phyloP scores from a whole-genome alignment of 805 yeast species.

The Metschnikowia vanudenii region DNA sequence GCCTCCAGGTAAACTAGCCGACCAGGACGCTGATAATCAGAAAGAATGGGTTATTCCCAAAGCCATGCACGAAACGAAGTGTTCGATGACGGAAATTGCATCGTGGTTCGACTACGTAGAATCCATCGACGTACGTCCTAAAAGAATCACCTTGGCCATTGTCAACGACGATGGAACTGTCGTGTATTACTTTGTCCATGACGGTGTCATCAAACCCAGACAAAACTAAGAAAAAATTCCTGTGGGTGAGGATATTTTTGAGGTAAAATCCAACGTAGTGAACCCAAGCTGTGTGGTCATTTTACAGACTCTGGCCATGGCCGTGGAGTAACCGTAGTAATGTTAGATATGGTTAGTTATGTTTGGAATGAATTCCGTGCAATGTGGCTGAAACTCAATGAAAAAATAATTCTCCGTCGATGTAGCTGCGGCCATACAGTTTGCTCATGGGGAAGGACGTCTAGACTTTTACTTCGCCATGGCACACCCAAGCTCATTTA shows the following conservation, averaged over 20 bases:
- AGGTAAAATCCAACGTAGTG: neutral
- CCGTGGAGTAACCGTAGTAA: no score
- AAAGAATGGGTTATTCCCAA: constrained; percentile 46
- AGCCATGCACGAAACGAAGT: constrained; percentile 16
- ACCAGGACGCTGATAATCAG: constrained; percentile 19
- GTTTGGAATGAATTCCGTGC: no score
- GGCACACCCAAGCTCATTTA: no score
- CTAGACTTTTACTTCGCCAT: no score
- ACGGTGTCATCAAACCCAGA: constrained; percentile 64
- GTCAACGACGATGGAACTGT: constrained; percentile 66
- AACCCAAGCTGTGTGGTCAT: neutral
- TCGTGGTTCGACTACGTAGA: constrained; percentile 36
- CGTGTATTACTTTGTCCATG: constrained; percentile 66
- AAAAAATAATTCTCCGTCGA: no score
- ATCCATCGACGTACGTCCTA: constrained; percentile 30
- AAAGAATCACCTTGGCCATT: constrained; percentile 52
- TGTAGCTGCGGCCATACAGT: no score
- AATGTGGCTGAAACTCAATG: no score
- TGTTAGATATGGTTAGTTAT: no score
- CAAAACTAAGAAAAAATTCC: constrained; percentile 37
- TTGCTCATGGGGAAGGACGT: no score
- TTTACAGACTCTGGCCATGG: no score
- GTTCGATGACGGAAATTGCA: constrained; percentile 41
- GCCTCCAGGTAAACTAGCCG: constrained; percentile 31
- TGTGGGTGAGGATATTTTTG: neutral